Evolutionary conservation across 2,329 filamentous ascomycete genomes (phyloP), one percentile per base, ranked within the genome.

Genomic region (Dothideomycetes sp.): DNA sequence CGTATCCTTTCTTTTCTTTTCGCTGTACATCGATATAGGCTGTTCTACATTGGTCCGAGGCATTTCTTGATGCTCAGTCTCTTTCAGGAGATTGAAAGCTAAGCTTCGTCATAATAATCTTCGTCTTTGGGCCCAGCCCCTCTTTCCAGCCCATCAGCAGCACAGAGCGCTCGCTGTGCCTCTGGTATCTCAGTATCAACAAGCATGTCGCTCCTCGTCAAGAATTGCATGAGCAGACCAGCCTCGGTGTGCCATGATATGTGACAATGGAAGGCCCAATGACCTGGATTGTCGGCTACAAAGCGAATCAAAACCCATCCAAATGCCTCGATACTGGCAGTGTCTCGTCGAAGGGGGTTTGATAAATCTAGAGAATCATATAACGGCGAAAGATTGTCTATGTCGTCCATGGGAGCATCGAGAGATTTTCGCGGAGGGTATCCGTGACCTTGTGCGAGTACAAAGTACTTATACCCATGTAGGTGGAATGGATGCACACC

Each of bases 241-340:
- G 73, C 68, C 48, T 75, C 72, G 0, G 66, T 63, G 50, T 78
- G 74, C 74, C 74, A 78, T 0, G 64, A 61, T 44, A 76, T 68
- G 48, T 78, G 74, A 48, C 74, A 78, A 52, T 77, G 74, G 16
- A 78, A 67, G 0, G 70, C 64, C 74, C 74, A 78, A 2, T 73
- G 48, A 1, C 74, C 74, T 0, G 73, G 68, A 50, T 76, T 78
- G 45, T 78, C 73, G 0, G 73, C 64, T 3, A 73, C 60, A 11
- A 77, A 66, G 41, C 74, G 60, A 10, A 78, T 53, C n/a, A 73
- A 50, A 2, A 67, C 60, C 72, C 71, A 77, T 1, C 69, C 71
- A 37, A 70, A 76, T 0, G 65, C 68, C 50, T 74, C 69, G 0
- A 72, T 62, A 0, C 69, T 70, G 3, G 72, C 62, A 2, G 71